These are phyloP conservation scores for Lippia alba DNA, from an alignment of 305 asterid species.

Conservation along the genomic window DNA sequence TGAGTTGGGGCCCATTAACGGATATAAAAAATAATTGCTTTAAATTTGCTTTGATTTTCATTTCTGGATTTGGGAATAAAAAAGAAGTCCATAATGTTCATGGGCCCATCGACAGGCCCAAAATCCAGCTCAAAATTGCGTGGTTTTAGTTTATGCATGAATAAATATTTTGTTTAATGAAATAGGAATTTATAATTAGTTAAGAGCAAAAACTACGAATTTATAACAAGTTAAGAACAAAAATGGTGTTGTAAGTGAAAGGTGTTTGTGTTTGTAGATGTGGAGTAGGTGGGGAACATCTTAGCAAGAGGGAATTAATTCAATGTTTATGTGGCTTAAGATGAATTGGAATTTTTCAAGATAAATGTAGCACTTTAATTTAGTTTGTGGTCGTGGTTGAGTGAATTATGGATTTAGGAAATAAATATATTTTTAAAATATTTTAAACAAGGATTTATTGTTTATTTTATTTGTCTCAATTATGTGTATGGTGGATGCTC, in stretches of 20 bases:
- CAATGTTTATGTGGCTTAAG: not conserved
- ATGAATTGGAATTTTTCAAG: not conserved
- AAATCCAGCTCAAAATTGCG: not conserved
- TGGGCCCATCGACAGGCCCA: slow-evolving; percentile 7
- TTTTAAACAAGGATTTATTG: too few relatives aligned
- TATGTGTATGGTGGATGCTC: too few relatives aligned
- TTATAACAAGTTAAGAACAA: not conserved
- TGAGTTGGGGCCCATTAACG: slow-evolving; percentile 46
- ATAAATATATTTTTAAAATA: too few relatives aligned
- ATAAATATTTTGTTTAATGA: not conserved
- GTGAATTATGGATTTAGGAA: too few relatives aligned
- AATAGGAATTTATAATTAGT: not conserved
- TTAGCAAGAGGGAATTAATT: not conserved
- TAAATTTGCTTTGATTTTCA: slow-evolving; percentile 37
- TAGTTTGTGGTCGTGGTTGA: too few relatives aligned
- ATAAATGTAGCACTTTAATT: too few relatives aligned
- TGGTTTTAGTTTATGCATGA: not conserved
- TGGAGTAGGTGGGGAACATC: not conserved
- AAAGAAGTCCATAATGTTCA: too few relatives aligned
- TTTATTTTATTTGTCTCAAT: too few relatives aligned
- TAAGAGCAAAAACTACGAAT: not conserved
- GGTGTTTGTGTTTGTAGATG: not conserved
- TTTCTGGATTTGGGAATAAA: slow-evolving; percentile 30
- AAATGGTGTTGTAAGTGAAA: too few relatives aligned
- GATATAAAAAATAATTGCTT: slow-evolving; percentile 39